Conservation (phyloP, 2,329 filamentous ascomycete species). For the Pseudogymnoascus sp. region DNA sequence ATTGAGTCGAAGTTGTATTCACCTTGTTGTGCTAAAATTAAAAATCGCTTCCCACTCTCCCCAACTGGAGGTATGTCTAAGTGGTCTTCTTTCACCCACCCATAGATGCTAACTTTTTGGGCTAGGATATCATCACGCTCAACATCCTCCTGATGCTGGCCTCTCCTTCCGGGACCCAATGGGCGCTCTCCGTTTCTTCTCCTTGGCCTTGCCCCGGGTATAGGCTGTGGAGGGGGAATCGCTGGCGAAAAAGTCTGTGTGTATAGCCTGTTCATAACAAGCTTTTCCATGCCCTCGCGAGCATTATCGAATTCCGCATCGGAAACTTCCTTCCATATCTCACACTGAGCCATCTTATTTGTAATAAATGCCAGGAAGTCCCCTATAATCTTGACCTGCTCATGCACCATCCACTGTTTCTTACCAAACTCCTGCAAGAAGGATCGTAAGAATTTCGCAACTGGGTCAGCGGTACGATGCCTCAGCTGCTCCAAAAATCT, state of each 20-base stretch:
- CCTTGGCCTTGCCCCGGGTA: slow-evolving; percentile 61
- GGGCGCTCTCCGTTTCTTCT: slow-evolving; percentile 61
- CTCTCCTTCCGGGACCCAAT: slow-evolving; percentile 75
- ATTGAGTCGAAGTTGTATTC: slow-evolving; percentile 18
- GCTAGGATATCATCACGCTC: slow-evolving; percentile 92
- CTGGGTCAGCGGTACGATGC: slow-evolving; percentile 95
- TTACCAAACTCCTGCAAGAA: slow-evolving; percentile 94
- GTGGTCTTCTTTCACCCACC: slow-evolving; percentile 89
- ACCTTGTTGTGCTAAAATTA: slow-evolving; percentile 85
- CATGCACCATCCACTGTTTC: slow-evolving; percentile 98
- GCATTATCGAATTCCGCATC: slow-evolving; percentile 98
- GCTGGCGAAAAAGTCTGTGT: slow-evolving; percentile 93
- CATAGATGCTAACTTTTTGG: slow-evolving; percentile 95
- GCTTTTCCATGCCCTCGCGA: slow-evolving; percentile 96
- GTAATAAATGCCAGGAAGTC: slow-evolving; percentile 96
- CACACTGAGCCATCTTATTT: slow-evolving; percentile 96
- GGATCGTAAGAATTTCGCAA: slow-evolving; percentile 90
- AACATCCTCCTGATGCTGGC: slow-evolving; percentile 96
- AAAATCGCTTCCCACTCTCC: slow-evolving; percentile 80
- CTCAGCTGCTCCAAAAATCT: slow-evolving; percentile 92
- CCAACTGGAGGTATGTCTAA: slow-evolving; percentile 82
- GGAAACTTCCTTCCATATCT: slow-evolving; percentile 92
- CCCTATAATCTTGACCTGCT: slow-evolving; percentile 97
- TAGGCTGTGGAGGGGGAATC: slow-evolving; percentile 73
- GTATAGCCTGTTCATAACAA: slow-evolving; percentile 97